phyloP scores from a whole-genome alignment of 306 rosid species.

The Glycyrrhiza uralensis region DNA sequence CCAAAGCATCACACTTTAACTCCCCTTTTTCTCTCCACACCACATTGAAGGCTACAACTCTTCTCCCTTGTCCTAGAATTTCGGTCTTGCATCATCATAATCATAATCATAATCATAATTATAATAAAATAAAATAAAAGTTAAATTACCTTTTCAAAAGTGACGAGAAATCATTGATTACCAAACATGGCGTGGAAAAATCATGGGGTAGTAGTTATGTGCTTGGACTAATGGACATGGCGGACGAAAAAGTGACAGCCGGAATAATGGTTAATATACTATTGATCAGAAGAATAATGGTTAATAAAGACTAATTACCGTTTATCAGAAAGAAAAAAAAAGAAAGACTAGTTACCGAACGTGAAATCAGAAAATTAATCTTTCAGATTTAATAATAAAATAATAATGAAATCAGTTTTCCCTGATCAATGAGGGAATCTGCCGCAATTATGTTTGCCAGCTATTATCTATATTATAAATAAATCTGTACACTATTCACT shows the following conservation, averaged over 20 bases:
- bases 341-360: too few species aligned
- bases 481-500: too few species aligned
- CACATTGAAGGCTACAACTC: conserved; percentile 29
- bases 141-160: conserved; percentile 31
- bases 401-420: background rate
- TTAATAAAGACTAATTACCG: too few species aligned
- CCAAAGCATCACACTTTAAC: conserved; percentile 17
- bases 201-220: background rate
- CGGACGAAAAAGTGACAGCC: conserved; percentile 1
- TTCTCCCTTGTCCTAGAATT: conserved; percentile 11
- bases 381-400: background rate
- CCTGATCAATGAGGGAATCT: conserved; percentile 18
- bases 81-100: background rate
- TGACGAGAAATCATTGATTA: conserved; percentile 9
- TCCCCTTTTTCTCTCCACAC: conserved; percentile 21
- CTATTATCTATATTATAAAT: too few species aligned
- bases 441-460: background rate
- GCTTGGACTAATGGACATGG: conserved; percentile 17
- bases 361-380: background rate
- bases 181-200: conserved; percentile 22
- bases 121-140: conserved; percentile 13
- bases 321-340: too few species aligned
- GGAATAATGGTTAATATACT: too few species aligned
- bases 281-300: too few species aligned
- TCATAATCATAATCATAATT: background rate